phyloP scores from a whole-genome alignment of 139 green algal genomes.

The Chlorella sp. region DNA sequence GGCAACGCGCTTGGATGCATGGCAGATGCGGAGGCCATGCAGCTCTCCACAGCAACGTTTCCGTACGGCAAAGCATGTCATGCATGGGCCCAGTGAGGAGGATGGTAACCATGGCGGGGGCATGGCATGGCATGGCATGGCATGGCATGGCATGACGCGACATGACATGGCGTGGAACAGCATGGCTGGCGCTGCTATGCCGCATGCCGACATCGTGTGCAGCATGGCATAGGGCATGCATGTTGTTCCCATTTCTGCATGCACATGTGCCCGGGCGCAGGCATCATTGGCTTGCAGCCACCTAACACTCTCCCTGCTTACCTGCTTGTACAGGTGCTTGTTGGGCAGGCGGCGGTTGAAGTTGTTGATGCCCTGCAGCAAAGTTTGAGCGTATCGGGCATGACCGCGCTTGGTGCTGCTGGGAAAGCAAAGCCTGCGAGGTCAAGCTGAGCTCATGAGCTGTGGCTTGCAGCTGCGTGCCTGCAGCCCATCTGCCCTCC shows the following conservation, averaged over 20 bases:
- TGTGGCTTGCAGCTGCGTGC: too few relatives aligned
- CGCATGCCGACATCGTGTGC: too few relatives aligned
- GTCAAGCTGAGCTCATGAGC: too few relatives aligned
- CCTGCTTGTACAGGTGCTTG: conserved; percentile 63
- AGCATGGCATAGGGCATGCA: background rate
- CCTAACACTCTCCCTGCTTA: background rate
- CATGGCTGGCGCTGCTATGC: too few relatives aligned
- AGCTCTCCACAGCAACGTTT: too few relatives aligned
- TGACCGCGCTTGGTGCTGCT: background rate
- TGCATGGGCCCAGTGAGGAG: background rate
- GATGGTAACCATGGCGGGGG: background rate
- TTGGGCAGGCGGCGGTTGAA: conserved; percentile 58
- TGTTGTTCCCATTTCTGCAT: background rate
- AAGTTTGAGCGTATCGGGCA: background rate
- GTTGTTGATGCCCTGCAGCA: conserved; percentile 59
- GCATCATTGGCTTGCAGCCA: too few relatives aligned
- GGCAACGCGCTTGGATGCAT: too few relatives aligned
- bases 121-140: background rate
- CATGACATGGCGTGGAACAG: background rate
- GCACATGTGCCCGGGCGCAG: too few relatives aligned
- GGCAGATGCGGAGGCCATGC: background rate
- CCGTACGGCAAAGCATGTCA: background rate
- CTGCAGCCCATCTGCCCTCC: too few relatives aligned
- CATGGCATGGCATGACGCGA: background rate
- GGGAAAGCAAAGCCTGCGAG: background rate